Percentiles rank a stretch among this genome's conserved stretches.
phyloP scores from a whole-genome alignment of 345 rosid species.

The Pistacia atlantica region DNA sequence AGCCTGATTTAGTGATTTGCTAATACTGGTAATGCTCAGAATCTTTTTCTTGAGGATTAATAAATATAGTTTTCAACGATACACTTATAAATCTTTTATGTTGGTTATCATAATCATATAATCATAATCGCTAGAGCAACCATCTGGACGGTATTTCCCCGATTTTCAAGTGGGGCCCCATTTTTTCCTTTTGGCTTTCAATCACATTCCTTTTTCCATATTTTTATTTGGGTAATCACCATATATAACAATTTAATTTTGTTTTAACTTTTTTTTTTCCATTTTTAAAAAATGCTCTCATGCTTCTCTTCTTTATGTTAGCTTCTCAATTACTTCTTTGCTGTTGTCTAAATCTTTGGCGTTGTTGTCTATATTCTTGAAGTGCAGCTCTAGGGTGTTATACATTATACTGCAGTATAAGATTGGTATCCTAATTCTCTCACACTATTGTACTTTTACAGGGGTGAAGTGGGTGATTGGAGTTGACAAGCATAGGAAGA shows the following conservation, averaged over 20 bases:
- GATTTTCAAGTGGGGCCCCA: not conserved
- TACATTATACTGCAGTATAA: not conserved
- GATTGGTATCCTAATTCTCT: not conserved
- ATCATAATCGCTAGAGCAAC: not conserved
- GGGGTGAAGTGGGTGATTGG: slow-evolving; percentile 93
- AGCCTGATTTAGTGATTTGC: too few species aligned
- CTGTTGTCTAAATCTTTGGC: not conserved
- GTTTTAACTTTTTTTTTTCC: not conserved
- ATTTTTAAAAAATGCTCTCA: not conserved
- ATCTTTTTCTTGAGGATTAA: not conserved
- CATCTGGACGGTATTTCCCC: not conserved
- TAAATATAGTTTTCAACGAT: not conserved
- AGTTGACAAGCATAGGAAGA: slow-evolving; percentile 81
- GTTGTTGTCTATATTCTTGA: not conserved
- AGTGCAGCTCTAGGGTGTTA: not conserved
- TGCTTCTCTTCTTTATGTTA: not conserved
- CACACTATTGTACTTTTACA: slow-evolving; percentile 21
- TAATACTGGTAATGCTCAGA: not conserved
- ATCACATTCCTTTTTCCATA: not conserved
- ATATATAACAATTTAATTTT: not conserved
- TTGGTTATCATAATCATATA: not conserved
- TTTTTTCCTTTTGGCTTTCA: not conserved
- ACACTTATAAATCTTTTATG: not conserved
- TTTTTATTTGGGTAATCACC: not conserved
- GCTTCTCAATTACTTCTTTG: not conserved